Percentiles rank a stretch among this genome's conserved stretches.
These are phyloP conservation scores for Wickerhamiella sorbophila DNA, from an alignment of 805 yeast species.

Conservation along the genomic window DNA sequence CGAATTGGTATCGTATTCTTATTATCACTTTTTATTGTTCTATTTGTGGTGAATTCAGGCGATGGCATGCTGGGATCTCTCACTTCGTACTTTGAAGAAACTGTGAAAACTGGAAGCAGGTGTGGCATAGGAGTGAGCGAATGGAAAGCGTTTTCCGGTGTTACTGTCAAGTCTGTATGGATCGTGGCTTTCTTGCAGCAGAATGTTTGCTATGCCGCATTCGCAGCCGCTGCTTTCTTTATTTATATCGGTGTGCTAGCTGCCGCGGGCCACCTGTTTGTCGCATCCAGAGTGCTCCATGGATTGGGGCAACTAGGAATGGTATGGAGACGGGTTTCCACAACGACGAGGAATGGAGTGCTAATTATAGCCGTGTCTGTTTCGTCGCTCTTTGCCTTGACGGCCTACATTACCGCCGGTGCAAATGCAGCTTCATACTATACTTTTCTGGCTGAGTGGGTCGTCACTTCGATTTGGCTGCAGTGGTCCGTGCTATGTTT, in stretches of 20 bases:
- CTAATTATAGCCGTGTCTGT: conserved; percentile 8
- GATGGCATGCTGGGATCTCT: neutral
- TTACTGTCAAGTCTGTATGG: conserved; percentile 4
- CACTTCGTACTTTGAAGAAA: too few species aligned
- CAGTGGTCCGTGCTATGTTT: conserved; percentile 63
- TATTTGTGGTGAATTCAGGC: conserved; percentile 7
- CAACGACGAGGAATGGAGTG: conserved; percentile 9
- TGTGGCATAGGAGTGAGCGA: neutral
- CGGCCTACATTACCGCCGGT: conserved; percentile 5
- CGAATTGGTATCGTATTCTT: conserved; percentile 8
- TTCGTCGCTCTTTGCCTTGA: conserved; percentile 2
- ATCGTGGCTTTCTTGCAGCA: conserved; percentile 4
- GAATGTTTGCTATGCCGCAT: conserved; percentile 6
- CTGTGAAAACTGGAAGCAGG: neutral
- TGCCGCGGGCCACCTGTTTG: conserved; percentile 8
- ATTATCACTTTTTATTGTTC: conserved; percentile 6
- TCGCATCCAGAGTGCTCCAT: conserved; percentile 13
- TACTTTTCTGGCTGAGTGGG: conserved; percentile 6
- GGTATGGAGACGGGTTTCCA: conserved; percentile 4
- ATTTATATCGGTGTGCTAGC: conserved; percentile 7
- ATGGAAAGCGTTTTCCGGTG: neutral
- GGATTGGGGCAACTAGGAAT: conserved; percentile 10
- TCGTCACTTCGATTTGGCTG: conserved; percentile 20
- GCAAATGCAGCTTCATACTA: conserved; percentile 1
- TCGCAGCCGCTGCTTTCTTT: conserved; percentile 7